phyloP scores from a whole-genome alignment of 2,329 filamentous ascomycete species.

The Pyrenophora tritici-repentis region DNA sequence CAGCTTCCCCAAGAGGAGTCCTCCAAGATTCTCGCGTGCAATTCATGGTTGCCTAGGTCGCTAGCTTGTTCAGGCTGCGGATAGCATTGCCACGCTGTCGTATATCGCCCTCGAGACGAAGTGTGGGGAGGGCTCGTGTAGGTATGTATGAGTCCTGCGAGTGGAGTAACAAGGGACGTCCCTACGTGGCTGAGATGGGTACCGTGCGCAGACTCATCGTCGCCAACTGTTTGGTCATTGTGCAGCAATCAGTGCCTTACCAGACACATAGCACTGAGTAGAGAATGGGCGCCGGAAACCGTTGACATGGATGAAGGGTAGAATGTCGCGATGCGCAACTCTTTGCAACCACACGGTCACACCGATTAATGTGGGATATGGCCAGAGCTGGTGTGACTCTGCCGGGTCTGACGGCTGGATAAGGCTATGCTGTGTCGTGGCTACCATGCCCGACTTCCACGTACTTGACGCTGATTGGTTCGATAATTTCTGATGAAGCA shows the following conservation, averaged over 20 bases:
- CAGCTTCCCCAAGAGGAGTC: background rate
- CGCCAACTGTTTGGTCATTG: conserved; percentile 21
- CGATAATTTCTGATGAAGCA: conserved; percentile 20
- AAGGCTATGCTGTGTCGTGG: conserved; percentile 29
- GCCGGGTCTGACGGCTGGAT: conserved; percentile 2
- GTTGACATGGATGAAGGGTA: conserved; percentile 9
- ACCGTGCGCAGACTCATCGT: conserved; percentile 27
- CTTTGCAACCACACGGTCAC: background rate
- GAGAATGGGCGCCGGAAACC: background rate
- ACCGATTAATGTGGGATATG: too few relatives aligned
- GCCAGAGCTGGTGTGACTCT: too few relatives aligned
- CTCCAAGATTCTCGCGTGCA: background rate
- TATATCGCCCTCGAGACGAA: conserved; percentile 6
- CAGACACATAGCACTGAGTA: background rate
- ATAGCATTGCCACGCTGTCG: conserved; percentile 12
- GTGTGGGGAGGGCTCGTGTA: conserved; percentile 10
- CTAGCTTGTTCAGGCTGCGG: background rate
- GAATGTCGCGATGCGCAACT: background rate
- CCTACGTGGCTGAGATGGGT: conserved; percentile 13
- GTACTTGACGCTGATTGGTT: conserved; percentile 38
- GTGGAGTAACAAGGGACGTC: conserved; percentile 24
- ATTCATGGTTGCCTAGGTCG: background rate
- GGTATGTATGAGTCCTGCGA: conserved; percentile 17
- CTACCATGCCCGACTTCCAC: conserved; percentile 30
- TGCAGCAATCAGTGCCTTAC: conserved; percentile 24